phyloP scores from a whole-genome alignment of 2,329 filamentous ascomycete species.

The Camillea tinctor region DNA sequence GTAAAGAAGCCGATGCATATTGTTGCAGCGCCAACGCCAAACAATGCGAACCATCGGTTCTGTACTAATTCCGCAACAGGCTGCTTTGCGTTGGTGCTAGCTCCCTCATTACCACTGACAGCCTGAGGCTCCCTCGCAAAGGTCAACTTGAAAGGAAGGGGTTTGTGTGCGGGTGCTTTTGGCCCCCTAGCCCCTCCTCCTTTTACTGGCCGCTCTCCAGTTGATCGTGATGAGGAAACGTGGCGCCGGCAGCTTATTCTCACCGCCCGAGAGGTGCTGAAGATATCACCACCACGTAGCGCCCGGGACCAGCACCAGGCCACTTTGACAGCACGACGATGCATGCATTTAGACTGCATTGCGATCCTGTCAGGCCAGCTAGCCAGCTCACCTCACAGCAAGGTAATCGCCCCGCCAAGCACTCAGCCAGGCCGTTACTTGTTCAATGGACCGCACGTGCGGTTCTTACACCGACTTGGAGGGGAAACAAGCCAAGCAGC shows the following conservation, averaged over 20 bases:
- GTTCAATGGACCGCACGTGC: not conserved
- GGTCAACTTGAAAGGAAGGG: constrained; percentile 22
- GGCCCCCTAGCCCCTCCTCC: not conserved
- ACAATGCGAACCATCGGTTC: constrained; percentile 42
- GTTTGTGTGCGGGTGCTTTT: constrained; percentile 16
- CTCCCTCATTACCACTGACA: not conserved
- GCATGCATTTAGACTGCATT: not conserved
- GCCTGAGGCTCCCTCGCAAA: constrained; percentile 2
- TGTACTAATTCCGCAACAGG: constrained; percentile 30
- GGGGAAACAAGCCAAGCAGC: not conserved
- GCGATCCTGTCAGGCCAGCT: not conserved
- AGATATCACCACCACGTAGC: not conserved
- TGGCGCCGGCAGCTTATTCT: not conserved
- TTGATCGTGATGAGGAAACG: constrained; percentile 11
- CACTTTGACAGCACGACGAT: not conserved
- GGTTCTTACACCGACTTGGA: not conserved
- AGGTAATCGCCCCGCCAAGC: not conserved
- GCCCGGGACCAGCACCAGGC: not conserved
- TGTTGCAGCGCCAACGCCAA: constrained; percentile 46
- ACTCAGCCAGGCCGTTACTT: not conserved
- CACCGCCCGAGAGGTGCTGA: not conserved
- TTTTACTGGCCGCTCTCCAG: not conserved
- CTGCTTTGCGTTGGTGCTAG: constrained; percentile 4
- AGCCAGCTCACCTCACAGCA: not conserved
- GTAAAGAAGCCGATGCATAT: constrained; percentile 49